Percentiles rank a stretch among this genome's conserved stretches.
Conservation (phyloP, 345 rosid genomes). For the Cardamine chenopodiifolia region DNA sequence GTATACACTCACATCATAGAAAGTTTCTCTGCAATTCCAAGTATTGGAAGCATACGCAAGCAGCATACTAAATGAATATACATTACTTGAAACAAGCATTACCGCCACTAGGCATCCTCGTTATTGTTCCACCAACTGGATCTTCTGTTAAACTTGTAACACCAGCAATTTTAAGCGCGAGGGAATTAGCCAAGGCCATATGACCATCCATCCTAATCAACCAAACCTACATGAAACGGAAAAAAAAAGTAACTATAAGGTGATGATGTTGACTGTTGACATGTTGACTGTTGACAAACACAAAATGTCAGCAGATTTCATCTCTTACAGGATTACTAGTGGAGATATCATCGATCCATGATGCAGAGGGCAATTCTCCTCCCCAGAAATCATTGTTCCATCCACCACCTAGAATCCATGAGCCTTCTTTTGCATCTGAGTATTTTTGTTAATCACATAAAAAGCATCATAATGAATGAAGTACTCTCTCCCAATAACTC, state of each 20-base stretch:
- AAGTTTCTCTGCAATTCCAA: constrained; percentile 11
- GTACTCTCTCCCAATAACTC: not conserved
- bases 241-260: not conserved
- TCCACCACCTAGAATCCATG: constrained; percentile 91
- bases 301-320: not conserved
- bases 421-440: constrained; percentile 62
- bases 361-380: constrained; percentile 77
- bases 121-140: constrained; percentile 75
- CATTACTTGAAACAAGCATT: constrained; percentile 17
- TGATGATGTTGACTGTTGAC: not conserved
- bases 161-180: constrained; percentile 69
- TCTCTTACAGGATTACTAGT: constrained; percentile 71
- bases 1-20: constrained; percentile 21
- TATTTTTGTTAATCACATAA: not conserved
- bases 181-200: constrained; percentile 88
- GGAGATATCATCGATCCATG: constrained; percentile 84
- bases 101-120: constrained; percentile 68
- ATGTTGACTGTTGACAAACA: constrained; percentile 14
- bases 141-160: constrained; percentile 57
- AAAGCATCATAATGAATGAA: not conserved
- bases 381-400: constrained; percentile 99
- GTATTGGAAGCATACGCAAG: not conserved
- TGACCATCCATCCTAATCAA: constrained; percentile 90
- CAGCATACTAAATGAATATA: not conserved
- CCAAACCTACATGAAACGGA: constrained; percentile 69